Base-by-base conservation (phyloP, 306 rosid species). In the Quercus bicolor region DNA sequence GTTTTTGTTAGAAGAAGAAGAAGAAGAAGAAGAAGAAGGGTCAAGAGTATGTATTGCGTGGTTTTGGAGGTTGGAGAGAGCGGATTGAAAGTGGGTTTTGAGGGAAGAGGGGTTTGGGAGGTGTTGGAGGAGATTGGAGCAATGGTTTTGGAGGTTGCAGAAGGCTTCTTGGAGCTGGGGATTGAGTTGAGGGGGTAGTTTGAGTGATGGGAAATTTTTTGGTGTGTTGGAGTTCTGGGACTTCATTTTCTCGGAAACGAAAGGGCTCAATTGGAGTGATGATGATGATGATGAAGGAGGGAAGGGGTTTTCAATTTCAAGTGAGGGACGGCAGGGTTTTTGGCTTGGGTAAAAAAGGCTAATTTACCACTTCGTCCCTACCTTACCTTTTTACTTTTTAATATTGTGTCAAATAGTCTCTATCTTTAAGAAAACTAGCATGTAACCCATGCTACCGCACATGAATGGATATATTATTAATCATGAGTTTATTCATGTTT, bases 111-210 rank as follows among this genome's bases (percentile, higher is more conserved):
- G 77, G 69, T 75, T 64, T 31, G 88, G 60, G 24, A 86, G 79
- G 77, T 74, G 66, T 75, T 82, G 75, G 75, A 88, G 55, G 24
- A 90, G 29, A 18, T 80, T 68, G 31, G 91, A 90, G 78, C 87
- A 86, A 9, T 88, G 82, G 75, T 73, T 61, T 72, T 86, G 91
- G 56, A 90, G 54, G 77, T 70, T 69, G 80, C 69, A 4, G 74
- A 90, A 69, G 51, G 89, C 81, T 48, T 84, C 77, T 15, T 78
- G 88, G 24, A 84, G 76, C 12, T 78, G 90, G 31, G 82, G 74
- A 79, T 71, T 75, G 78, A 75, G 55, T 13, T 84, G 88, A 54
- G 73, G 77, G 68, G 81, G 71, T 7, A 81, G 85, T 24, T 76
- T 66, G 75, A 82, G 66, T 16, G 81, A 73, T 15, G 87, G 69